These are phyloP conservation scores for Globisporangium nagaii DNA, from an alignment of 352 stramenopile genomes.

Conservation along the genomic window DNA sequence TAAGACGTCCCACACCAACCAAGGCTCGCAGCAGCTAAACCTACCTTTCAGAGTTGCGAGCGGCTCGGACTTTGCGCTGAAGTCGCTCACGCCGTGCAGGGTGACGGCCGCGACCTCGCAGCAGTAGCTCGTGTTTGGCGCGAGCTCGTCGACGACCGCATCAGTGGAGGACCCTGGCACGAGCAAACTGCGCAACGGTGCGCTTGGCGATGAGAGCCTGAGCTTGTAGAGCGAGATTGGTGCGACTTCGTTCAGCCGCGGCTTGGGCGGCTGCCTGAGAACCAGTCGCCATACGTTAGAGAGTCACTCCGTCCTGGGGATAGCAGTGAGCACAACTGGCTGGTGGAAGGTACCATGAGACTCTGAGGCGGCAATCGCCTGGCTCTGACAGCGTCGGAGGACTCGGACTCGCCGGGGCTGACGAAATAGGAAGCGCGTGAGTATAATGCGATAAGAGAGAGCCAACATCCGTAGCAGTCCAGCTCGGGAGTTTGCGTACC, in stretches of 20 bases:
- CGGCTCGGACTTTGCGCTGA: constrained; percentile 25
- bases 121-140: constrained; percentile 34
- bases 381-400: constrained; percentile 15
- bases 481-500: no score
- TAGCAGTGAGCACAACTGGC: not conserved
- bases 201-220: constrained; percentile 13
- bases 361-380: constrained; percentile 17
- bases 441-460: not conserved
- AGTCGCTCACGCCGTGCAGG: constrained; percentile 50
- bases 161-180: constrained; percentile 24
- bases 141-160: constrained; percentile 21
- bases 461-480: no score
- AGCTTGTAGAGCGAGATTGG: constrained; percentile 70
- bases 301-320: not conserved
- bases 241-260: constrained; percentile 36
- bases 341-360: constrained; percentile 24
- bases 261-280: constrained; percentile 22
- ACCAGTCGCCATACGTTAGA: no score
- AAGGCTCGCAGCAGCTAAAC: not conserved
- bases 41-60: constrained; percentile 27
- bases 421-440: not conserved
- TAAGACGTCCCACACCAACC: not conserved
- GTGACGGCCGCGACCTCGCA: constrained; percentile 46
- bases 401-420: constrained; percentile 30
- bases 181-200: constrained; percentile 15